Evolutionary conservation across 257 asterid genomes (phyloP), one percentile per base, ranked within the genome.

Genomic region (Haberlea rhodopensis): DNA sequence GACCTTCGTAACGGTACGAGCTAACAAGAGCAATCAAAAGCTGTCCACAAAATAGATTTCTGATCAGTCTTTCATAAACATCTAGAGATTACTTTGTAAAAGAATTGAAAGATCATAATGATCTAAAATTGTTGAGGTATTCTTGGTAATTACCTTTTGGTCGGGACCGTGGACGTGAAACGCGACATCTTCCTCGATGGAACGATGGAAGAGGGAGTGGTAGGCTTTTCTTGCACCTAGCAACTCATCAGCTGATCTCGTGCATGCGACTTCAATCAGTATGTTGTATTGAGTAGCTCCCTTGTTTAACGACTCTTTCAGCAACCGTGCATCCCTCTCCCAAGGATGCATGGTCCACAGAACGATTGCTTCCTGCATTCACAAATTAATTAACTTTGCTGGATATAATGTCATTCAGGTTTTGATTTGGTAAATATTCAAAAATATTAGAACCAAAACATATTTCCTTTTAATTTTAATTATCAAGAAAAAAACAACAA

Each of bases 261-360:
- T 84, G 18, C 94, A 79, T 3, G 95, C 94, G 5, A 85, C 71
- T 73, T 90, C 97, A 0, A 88, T 61, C 3, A 90, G 74, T 24
- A 84, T 75, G 6, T 55, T 60, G 43, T 67, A 64, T 34, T 75
- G 83, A 49, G 85, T 76, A n/a, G n/a, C n/a, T 5, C 82, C 84
- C 59, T 68, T 80, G 37, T 73, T 20, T 53, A 86, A 51, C 3
- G 89, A 74, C 73, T 88, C 95, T 29, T 76, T 82, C 66, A 84
- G 18, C 65, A 90, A 57, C 5, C 96, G 83, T 0, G 94, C 89
- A 62, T 90, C 97, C 71, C 97, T 84, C 79, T 90, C 97, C 95
- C 96, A 88, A 0, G 96, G 96, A 68, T 90, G 96, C 96, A 88
- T 85, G 1, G 90, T 81, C 81, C 94, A 88, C 0, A 86, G 71